These are phyloP conservation scores for Blastobotrys chiropterorum DNA, from an alignment of 805 yeast species.

Conservation along the genomic window DNA sequence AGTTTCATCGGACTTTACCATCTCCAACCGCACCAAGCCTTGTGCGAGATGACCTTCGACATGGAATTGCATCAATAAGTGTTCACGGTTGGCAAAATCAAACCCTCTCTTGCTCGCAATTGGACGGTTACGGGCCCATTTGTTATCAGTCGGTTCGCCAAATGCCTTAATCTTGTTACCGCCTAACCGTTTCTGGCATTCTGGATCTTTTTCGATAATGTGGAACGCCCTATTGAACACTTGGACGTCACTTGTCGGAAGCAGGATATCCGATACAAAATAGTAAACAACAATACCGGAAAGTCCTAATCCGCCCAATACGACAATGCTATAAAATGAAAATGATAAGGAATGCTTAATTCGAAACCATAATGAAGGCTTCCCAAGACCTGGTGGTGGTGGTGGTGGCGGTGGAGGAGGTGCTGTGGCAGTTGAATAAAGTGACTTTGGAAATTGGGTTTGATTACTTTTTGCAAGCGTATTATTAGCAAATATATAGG, in stretches of 20 bases:
- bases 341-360: constrained; percentile 27
- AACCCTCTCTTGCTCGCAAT: constrained; percentile 52
- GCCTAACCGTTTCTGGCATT: constrained; percentile 51
- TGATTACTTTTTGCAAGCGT: too few relatives aligned
- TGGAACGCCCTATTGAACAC: constrained; percentile 83
- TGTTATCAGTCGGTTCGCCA: constrained; percentile 65
- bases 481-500: too few relatives aligned
- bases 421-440: too few relatives aligned
- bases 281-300: constrained; percentile 59
- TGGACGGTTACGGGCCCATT: constrained; percentile 88
- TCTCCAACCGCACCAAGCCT: constrained; percentile 76
- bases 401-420: too few relatives aligned
- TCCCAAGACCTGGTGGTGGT: too few relatives aligned
- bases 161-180: constrained; percentile 69
- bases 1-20: constrained; percentile 35
- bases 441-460: too few relatives aligned
- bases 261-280: constrained; percentile 68
- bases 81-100: constrained; percentile 75
- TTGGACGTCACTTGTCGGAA: constrained; percentile 89
- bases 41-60: constrained; percentile 59
- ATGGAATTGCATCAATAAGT: constrained; percentile 76
- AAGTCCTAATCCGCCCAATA: constrained; percentile 30
- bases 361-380: too few relatives aligned
- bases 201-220: constrained; percentile 61
- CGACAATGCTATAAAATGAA: constrained; percentile 29